Conservation (phyloP, 768 basidiomycete genomes). For the Clathrus columnatus region DNA sequence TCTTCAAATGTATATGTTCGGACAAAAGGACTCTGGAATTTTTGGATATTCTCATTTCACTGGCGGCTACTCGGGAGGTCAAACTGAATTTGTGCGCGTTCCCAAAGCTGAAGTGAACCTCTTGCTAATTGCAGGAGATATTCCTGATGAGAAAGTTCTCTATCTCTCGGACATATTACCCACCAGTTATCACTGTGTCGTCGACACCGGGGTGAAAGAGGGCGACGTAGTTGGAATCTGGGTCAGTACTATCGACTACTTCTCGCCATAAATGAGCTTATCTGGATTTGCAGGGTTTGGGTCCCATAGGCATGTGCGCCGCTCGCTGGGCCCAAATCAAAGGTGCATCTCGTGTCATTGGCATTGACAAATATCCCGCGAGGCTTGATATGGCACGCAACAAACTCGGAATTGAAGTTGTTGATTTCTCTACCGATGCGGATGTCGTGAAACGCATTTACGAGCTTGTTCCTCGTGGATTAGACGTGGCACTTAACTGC, state of each 20-base stretch:
- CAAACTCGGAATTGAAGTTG: slow-evolving; percentile 40
- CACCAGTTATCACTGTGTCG: slow-evolving; percentile 66
- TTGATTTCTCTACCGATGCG: slow-evolving; percentile 44
- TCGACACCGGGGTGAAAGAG: slow-evolving; percentile 62
- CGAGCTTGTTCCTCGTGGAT: slow-evolving; percentile 53
- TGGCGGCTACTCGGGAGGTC: slow-evolving; percentile 66
- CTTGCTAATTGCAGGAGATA: slow-evolving; percentile 54
- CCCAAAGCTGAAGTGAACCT: slow-evolving; percentile 66
- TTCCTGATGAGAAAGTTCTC: slow-evolving; percentile 54
- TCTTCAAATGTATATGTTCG: slow-evolving; percentile 51
- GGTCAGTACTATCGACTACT: slow-evolving; percentile 31
- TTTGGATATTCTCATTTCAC: slow-evolving; percentile 67
- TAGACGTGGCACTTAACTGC: slow-evolving; percentile 56
- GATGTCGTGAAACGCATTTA: slow-evolving; percentile 45
- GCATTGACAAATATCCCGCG: slow-evolving; percentile 53
- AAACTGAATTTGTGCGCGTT: slow-evolving; percentile 68
- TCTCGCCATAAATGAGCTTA: not conserved
- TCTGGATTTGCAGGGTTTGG: slow-evolving; percentile 38
- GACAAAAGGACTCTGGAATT: slow-evolving; percentile 61
- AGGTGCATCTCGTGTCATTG: slow-evolving; percentile 63
- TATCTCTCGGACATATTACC: slow-evolving; percentile 57
- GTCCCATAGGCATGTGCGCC: slow-evolving; percentile 56
- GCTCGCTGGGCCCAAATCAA: slow-evolving; percentile 56
- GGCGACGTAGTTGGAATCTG: slow-evolving; percentile 67
- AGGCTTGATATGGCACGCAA: slow-evolving; percentile 39